Evolutionary conservation across 805 yeast genomes (phyloP), one percentile per base, ranked within the genome.

Genomic region (Wickerhamiella azyma): DNA sequence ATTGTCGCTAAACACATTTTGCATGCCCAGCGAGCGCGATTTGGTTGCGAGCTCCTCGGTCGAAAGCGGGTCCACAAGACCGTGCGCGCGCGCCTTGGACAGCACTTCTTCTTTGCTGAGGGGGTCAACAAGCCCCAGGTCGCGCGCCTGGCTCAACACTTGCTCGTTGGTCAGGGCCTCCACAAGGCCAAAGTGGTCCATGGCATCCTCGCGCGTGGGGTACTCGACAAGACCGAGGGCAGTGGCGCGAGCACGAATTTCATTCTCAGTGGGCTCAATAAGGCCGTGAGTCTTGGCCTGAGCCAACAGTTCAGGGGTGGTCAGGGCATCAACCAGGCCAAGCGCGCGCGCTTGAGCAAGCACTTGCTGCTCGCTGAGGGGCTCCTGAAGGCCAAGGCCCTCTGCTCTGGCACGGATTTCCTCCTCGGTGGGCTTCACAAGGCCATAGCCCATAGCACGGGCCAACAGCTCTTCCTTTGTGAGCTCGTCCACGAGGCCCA

Each of bases 381-480:
- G 41, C 16, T 30, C 19, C 3, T 9, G 24, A 7, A 39, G 28
- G 37, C 43, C 43, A 19, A 19, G 28, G 3, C 8, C 28, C 29
- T 3, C 28, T 5, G 52, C 56, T 5, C 19, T 11, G 7, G 29
- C 32, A 13, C 37, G 26, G 26, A 52, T 32, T 32, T 52, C 43
- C 7, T 17, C 48, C 2, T 47, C 41, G 5, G 26, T 39, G 2
- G 35, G 39, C 17, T 45, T 46, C 1, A 94, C 92, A 45, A 85
- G 64, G 54, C 75, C 71, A 52, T 81, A 67, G 1, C 85, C 92
- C 59, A 75, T 82, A 39, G 81, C 86, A 9, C 74, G 33, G 11
- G 16, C 36, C 14, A 39, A 5, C 9, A 53, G 24, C 11, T 53
- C 47, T 10, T 19, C 46, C 5, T 52, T 39, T 1, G 39, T 28